These are phyloP conservation scores for Gracilariopsis chorda DNA, from an alignment of 23 red algal species.

Conservation along the genomic window DNA sequence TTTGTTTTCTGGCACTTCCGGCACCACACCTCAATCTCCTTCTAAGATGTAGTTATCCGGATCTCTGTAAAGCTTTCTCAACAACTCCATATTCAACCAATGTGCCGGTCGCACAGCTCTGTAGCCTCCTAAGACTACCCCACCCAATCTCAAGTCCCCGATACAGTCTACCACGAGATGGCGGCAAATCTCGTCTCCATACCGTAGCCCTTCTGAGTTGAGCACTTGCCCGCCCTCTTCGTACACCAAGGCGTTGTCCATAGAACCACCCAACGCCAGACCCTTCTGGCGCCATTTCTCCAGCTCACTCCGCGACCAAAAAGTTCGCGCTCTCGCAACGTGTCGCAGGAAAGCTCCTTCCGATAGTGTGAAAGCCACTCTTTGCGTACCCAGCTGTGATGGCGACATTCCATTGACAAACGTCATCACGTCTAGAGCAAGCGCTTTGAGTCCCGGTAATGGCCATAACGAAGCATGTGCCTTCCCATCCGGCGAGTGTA, in stretches of 20 bases:
- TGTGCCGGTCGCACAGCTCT: conserved; percentile 31
- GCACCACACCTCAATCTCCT: not conserved
- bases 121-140: not conserved
- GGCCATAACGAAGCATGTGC: conserved; percentile 14
- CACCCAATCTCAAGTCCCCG: conserved; percentile 32
- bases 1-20: conserved; percentile 4
- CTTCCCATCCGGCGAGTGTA: not conserved
- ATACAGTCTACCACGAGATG: conserved; percentile 36
- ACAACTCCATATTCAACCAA: conserved; percentile 32
- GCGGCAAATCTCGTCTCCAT: conserved; percentile 32
- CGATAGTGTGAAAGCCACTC: conserved; percentile 7
- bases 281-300: conserved; percentile 7
- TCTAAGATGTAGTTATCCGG: conserved; percentile 39
- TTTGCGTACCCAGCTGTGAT: conserved; percentile 20
- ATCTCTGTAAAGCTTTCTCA: conserved; percentile 58
- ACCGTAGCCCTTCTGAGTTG: conserved; percentile 28
- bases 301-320: conserved; percentile 34
- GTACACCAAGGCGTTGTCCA: conserved; percentile 16
- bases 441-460: not conserved
- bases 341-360: conserved; percentile 19
- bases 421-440: conserved; percentile 23
- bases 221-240: conserved; percentile 38
- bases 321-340: conserved; percentile 20
- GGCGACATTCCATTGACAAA: conserved; percentile 10
- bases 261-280: not conserved